Percentiles rank a stretch among this genome's conserved stretches.
phyloP scores from a whole-genome alignment of 2,329 filamentous ascomycete genomes.

The Didymosphaeria variabile region DNA sequence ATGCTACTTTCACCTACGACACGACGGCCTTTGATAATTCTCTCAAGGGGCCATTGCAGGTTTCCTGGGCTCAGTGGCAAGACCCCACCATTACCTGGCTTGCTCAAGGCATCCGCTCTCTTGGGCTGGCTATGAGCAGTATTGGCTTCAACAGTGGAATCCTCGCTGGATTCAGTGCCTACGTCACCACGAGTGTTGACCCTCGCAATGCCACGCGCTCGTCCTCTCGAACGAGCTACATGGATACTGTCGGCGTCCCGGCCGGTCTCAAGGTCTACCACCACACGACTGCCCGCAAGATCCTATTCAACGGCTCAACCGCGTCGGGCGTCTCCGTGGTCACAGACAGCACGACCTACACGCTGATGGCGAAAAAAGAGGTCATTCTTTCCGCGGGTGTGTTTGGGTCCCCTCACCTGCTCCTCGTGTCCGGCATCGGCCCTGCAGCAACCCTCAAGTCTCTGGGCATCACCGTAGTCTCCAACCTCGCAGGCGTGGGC shows the following conservation, averaged over 20 bases:
- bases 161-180: constrained; percentile 29
- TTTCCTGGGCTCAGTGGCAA: constrained; percentile 41
- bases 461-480: constrained; percentile 60
- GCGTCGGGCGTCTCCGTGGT: constrained; percentile 3
- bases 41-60: constrained; percentile 30
- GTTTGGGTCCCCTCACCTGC: constrained; percentile 49
- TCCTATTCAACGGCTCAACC: constrained; percentile 6
- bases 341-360: neutral
- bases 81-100: constrained; percentile 36
- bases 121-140: constrained; percentile 28
- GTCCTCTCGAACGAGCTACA: constrained; percentile 31
- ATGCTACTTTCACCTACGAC: constrained; percentile 32
- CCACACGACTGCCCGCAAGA: neutral
- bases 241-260: constrained; percentile 23
- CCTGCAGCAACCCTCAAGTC: constrained; percentile 59
- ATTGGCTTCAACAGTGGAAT: constrained; percentile 35
- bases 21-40: constrained; percentile 24
- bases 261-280: constrained; percentile 5
- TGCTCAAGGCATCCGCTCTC: constrained; percentile 28
- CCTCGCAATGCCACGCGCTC: constrained; percentile 30
- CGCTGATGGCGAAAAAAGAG: constrained; percentile 12
- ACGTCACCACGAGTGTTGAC: constrained; percentile 42
- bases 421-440: constrained; percentile 60
- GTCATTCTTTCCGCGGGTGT: constrained; percentile 52
- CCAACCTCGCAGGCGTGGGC: constrained; percentile 67